Conservation (phyloP, 176 grass and related monocot genomes). For the Pontederia paniculata region DNA sequence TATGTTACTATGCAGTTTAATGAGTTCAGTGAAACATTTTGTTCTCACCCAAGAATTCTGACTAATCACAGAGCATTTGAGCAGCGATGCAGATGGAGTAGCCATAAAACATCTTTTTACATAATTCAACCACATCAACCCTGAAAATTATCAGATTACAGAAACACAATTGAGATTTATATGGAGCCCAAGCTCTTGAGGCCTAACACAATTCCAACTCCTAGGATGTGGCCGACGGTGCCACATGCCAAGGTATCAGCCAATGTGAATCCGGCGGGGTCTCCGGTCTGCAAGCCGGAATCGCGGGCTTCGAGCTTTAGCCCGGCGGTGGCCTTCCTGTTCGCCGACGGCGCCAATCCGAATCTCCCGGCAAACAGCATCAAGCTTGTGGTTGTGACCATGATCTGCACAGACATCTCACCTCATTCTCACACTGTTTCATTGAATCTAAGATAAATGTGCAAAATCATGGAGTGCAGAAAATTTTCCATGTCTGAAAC, state of each 20-base stretch:
- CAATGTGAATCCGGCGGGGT: constrained; percentile 88
- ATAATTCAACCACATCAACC: no score
- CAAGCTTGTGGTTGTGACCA: constrained; percentile 85
- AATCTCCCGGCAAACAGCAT: constrained; percentile 91
- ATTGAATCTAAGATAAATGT: not conserved
- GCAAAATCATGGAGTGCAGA: not conserved
- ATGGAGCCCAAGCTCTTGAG: constrained; percentile 76
- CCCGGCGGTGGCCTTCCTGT: constrained; percentile 78
- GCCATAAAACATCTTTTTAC: no score
- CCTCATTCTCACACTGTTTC: no score
- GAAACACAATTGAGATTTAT: constrained; percentile 1
- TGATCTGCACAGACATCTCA: constrained; percentile 37
- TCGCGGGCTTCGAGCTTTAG: constrained; percentile 78
- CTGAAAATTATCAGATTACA: no score
- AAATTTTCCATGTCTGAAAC: no score
- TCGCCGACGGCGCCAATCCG: constrained; percentile 91
- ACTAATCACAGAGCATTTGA: no score
- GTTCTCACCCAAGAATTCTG: no score
- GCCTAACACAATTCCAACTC: constrained; percentile 80
- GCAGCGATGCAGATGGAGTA: no score
- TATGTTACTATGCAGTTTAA: no score
- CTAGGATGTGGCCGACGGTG: constrained; percentile 67
- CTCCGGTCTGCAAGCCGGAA: constrained; percentile 85
- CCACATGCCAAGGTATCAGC: constrained; percentile 89
- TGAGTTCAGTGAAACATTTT: no score